Percentiles rank a stretch among this genome's conserved stretches.
Evolutionary conservation across 2,329 filamentous ascomycete species (phyloP).

Genomic region (Zopfia rhizophila): DNA sequence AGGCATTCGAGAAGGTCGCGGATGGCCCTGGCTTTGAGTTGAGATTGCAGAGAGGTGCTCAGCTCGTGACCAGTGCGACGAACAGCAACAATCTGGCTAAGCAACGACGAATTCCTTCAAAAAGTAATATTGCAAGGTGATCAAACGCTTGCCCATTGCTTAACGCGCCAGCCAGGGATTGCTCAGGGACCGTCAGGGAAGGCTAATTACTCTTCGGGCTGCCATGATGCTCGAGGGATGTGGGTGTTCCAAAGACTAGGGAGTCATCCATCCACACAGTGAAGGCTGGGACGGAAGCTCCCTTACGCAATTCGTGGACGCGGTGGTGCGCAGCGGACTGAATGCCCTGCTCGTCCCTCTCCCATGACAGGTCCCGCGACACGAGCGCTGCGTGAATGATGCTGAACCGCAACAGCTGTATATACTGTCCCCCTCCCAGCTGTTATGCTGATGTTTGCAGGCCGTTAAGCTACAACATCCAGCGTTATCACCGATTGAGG

Average conservation of each 20-base stretch:
- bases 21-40: constrained; percentile 26
- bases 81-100: constrained; percentile 38
- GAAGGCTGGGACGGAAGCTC: not conserved
- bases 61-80: constrained; percentile 30
- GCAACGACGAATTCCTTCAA: constrained; percentile 27
- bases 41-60: constrained; percentile 32
- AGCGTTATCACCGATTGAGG: not conserved
- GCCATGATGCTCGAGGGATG: constrained; percentile 13
- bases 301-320: constrained; percentile 5
- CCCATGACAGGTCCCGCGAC: no score
- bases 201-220: constrained; percentile 40
- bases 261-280: not conserved
- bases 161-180: constrained; percentile 36
- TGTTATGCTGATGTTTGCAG: no score
- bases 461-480: no score
- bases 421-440: no score
- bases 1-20: constrained; percentile 2
- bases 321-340: constrained; percentile 4
- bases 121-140: constrained; percentile 48
- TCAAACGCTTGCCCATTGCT: constrained; percentile 53
- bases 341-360: no score
- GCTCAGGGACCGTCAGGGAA: constrained; percentile 37
- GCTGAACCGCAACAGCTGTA: no score
- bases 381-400: no score
- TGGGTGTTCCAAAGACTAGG: not conserved